phyloP scores from a whole-genome alignment of 2,329 filamentous ascomycete genomes.

The Trichophyton schoenleinii region DNA sequence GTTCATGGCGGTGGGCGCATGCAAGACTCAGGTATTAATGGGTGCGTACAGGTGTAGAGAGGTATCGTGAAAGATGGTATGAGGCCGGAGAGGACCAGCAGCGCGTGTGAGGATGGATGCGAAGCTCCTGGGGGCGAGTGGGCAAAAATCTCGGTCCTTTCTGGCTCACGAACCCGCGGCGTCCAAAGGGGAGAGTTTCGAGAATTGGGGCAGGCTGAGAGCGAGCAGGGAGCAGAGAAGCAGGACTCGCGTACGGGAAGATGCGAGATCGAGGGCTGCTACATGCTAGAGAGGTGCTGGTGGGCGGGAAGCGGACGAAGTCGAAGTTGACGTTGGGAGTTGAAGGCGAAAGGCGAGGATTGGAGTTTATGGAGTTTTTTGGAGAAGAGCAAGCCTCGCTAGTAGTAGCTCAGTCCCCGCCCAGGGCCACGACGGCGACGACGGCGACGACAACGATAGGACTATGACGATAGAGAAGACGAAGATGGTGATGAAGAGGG shows the following conservation, averaged over 20 bases:
- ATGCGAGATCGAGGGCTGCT: not conserved
- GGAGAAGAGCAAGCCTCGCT: not conserved
- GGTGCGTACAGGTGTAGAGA: not conserved
- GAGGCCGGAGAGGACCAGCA: not conserved
- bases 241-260: not conserved
- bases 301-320: not conserved
- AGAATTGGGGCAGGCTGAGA: not conserved
- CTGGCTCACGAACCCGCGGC: not conserved
- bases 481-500: not conserved
- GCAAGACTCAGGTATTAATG: not conserved
- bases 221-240: not conserved
- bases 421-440: not conserved
- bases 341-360: no score
- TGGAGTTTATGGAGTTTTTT: not conserved
- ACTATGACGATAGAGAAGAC: not conserved
- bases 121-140: not conserved
- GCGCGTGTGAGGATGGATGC: not conserved
- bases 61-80: not conserved
- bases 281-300: not conserved
- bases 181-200: not conserved
- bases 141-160: not conserved
- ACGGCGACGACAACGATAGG: not conserved
- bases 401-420: not conserved
- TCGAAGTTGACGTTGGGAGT: not conserved
- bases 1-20: constrained; percentile 37